Conservation (phyloP, 306 rosid genomes). For the Acacia confusa region DNA sequence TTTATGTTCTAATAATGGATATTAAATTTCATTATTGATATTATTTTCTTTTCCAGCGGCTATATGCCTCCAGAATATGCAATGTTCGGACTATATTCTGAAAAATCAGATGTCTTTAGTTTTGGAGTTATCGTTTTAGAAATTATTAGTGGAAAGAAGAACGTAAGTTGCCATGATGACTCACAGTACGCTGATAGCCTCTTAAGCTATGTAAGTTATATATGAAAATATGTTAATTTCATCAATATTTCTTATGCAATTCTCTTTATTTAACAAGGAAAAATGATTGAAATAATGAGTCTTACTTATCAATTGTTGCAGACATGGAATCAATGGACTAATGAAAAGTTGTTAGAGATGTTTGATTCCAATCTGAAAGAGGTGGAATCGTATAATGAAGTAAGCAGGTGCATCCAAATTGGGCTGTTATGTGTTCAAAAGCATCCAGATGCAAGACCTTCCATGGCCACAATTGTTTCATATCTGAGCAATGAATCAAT, state of each 20-base stretch:
- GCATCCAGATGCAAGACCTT: constrained; percentile 20
- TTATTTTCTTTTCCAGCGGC: constrained; percentile 6
- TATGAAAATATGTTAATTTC: background rate
- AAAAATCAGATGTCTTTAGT: constrained; percentile 30
- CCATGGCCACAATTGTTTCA: constrained; percentile 22
- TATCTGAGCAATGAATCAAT: constrained; percentile 20
- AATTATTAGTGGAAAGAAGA: constrained; percentile 31
- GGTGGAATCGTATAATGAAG: constrained; percentile 24
- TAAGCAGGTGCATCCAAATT: constrained; percentile 42
- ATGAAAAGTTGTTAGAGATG: constrained; percentile 26
- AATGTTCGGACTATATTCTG: constrained; percentile 21
- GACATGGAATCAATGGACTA: constrained; percentile 47
- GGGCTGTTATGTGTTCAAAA: constrained; percentile 47
- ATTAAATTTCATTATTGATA: background rate
- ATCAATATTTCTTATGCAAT: too few species aligned
- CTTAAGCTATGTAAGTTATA: constrained; percentile 15
- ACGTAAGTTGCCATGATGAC: background rate
- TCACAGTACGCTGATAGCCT: constrained; percentile 11
- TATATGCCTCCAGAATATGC: constrained; percentile 40
- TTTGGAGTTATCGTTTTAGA: constrained; percentile 36
- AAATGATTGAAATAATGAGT: background rate
- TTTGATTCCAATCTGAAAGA: constrained; percentile 36
- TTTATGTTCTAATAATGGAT: background rate
- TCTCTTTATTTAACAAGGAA: too few species aligned
- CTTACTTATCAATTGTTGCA: background rate